phyloP scores from a whole-genome alignment of 352 stramenopile species.

The Phytophthora europaea region DNA sequence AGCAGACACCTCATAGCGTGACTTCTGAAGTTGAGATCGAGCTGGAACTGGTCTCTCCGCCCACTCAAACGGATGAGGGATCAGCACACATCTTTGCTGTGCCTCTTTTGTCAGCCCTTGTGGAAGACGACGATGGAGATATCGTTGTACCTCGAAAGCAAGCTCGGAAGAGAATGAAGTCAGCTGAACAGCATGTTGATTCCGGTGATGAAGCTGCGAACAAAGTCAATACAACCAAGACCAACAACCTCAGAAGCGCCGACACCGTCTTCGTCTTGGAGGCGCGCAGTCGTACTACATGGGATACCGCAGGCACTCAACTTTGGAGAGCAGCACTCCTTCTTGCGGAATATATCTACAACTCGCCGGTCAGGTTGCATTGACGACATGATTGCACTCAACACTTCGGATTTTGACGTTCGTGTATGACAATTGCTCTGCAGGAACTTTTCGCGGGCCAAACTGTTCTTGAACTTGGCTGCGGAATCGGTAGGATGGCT shows the following conservation, averaged over 20 bases:
- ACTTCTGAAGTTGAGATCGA: constrained; percentile 36
- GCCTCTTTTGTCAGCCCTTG: constrained; percentile 7
- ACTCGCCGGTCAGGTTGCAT: constrained; percentile 20
- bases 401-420: not conserved
- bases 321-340: constrained; percentile 70
- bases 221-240: not conserved
- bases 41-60: constrained; percentile 11
- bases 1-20: constrained; percentile 15
- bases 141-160: constrained; percentile 34
- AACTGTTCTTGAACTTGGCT: constrained; percentile 64
- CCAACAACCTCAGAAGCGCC: not conserved
- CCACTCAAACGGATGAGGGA: not conserved
- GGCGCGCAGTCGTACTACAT: constrained; percentile 30
- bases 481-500: constrained; percentile 50
- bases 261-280: constrained; percentile 35
- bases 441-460: constrained; percentile 40
- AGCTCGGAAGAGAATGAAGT: constrained; percentile 19
- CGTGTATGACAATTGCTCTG: not conserved
- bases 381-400: not conserved
- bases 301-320: constrained; percentile 51
- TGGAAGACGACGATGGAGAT: constrained; percentile 38
- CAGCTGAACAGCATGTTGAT: not conserved
- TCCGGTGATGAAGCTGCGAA: not conserved
- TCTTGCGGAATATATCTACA: constrained; percentile 61
- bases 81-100: constrained; percentile 9